These are phyloP conservation scores for Mytilinidion resinicola DNA, from an alignment of 495 filamentous ascomycete species.

Conservation along the genomic window DNA sequence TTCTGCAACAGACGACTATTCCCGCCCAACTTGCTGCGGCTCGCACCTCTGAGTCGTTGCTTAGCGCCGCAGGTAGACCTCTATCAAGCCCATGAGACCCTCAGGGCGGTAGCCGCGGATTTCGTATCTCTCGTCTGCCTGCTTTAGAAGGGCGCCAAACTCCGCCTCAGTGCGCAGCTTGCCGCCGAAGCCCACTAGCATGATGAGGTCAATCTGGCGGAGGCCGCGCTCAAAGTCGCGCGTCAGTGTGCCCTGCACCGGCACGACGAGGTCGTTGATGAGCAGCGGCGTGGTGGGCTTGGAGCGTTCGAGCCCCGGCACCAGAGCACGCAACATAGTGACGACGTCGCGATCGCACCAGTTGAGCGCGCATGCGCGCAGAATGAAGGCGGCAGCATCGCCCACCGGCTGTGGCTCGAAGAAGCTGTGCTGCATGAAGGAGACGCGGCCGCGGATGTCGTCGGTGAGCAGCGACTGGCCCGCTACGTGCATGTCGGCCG, in stretches of 20 bases:
- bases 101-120: neutral
- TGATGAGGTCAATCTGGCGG: constrained; percentile 28
- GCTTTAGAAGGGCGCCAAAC: constrained; percentile 28
- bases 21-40: neutral
- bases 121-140: constrained; percentile 31
- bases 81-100: neutral
- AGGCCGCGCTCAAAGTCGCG: neutral
- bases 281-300: constrained; percentile 28
- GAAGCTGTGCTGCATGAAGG: constrained; percentile 30
- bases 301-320: constrained; percentile 30
- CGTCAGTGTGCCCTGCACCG: constrained; percentile 7
- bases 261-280: constrained; percentile 35
- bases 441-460: constrained; percentile 22
- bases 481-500: constrained; percentile 22
- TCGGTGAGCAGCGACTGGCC: constrained; percentile 7
- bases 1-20: neutral
- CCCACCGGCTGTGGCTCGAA: constrained; percentile 31
- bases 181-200: constrained; percentile 30
- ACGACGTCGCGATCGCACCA: constrained; percentile 27
- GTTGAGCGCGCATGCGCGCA: constrained; percentile 32
- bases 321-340: constrained; percentile 25
- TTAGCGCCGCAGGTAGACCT: neutral
- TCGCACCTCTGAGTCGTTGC: neutral
- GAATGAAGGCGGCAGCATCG: constrained; percentile 25
- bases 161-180: constrained; percentile 34